Evolutionary conservation across 2,329 filamentous ascomycete species (phyloP).

Genomic region (Ustulina deusta): DNA sequence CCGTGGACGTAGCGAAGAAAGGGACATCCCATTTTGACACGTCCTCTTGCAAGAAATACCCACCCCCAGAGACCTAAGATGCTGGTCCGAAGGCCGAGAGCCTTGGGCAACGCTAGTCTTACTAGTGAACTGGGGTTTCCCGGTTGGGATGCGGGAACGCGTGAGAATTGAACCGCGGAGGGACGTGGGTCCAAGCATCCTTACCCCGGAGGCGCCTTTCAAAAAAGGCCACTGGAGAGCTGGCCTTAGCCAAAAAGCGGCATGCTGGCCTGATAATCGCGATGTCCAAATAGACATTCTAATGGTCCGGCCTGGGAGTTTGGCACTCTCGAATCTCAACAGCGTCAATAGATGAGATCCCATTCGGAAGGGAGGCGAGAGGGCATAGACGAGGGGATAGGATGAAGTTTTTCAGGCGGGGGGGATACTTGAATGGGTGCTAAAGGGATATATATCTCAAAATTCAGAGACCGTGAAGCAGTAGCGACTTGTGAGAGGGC

Average conservation of each 20-base stretch:
- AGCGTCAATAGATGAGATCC: constrained; percentile 10
- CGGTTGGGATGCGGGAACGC: constrained; percentile 18
- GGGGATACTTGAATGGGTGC: not conserved
- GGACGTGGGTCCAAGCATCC: constrained; percentile 20
- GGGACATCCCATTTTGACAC: constrained; percentile 15
- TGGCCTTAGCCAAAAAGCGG: constrained; percentile 15
- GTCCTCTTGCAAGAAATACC: constrained; percentile 18
- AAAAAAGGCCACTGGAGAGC: constrained; percentile 16
- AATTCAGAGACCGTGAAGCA: not conserved
- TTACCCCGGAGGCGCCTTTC: constrained; percentile 25
- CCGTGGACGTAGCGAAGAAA: constrained; percentile 4
- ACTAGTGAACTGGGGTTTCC: constrained; percentile 17
- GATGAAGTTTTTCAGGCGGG: not conserved
- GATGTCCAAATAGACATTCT: constrained; percentile 22
- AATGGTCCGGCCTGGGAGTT: constrained; percentile 2
- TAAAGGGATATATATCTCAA: constrained; percentile 1
- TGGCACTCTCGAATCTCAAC: constrained; percentile 19
- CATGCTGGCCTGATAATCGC: constrained; percentile 26
- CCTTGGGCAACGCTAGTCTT: not conserved
- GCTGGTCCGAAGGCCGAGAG: not conserved
- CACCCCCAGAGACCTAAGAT: constrained; percentile 16
- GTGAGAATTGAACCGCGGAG: constrained; percentile 16
- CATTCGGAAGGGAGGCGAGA: not conserved
- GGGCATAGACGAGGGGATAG: constrained; percentile 5
- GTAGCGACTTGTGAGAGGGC: not conserved